phyloP scores from a whole-genome alignment of 2,329 filamentous ascomycete genomes.

The Byssochlamys sp. region DNA sequence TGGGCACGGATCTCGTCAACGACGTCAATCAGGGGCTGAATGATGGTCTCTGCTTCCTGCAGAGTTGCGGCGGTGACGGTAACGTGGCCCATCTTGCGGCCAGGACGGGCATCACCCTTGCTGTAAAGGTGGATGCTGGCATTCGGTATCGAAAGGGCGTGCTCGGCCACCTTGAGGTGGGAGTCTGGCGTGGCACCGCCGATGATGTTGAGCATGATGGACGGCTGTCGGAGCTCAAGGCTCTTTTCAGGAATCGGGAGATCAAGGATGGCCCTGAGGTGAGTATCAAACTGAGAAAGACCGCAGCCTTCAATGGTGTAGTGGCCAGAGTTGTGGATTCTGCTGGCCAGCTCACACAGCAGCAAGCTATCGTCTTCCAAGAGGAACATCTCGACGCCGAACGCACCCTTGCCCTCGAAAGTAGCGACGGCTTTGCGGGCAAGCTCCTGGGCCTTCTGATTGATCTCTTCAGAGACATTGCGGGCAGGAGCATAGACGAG shows the following conservation, averaged over 20 bases:
- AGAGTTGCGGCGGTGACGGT: slow-evolving; percentile 66
- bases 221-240: slow-evolving; percentile 37
- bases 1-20: slow-evolving; percentile 64
- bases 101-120: slow-evolving; percentile 71
- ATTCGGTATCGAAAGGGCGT: slow-evolving; percentile 49
- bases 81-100: slow-evolving; percentile 91
- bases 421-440: slow-evolving; percentile 69
- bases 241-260: slow-evolving; percentile 49
- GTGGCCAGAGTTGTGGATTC: slow-evolving; percentile 85
- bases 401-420: slow-evolving; percentile 82
- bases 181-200: slow-evolving; percentile 50
- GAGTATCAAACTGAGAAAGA: slow-evolving; percentile 83
- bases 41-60: slow-evolving; percentile 55
- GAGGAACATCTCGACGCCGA: slow-evolving; percentile 93
- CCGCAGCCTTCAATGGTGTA: slow-evolving; percentile 88
- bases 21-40: slow-evolving; percentile 65
- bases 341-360: slow-evolving; percentile 78
- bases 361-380: slow-evolving; percentile 61
- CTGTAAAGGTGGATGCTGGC: slow-evolving; percentile 78
- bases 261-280: slow-evolving; percentile 73
- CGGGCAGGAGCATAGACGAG: slow-evolving; percentile 79
- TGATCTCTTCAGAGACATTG: slow-evolving; percentile 52
- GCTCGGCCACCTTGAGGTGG: slow-evolving; percentile 51
- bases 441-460: slow-evolving; percentile 60
- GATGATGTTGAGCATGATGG: slow-evolving; percentile 48